Percentiles rank a stretch among this genome's conserved stretches.
Conservation (phyloP, 768 basidiomycete species). For the Tulasnella sp. region DNA sequence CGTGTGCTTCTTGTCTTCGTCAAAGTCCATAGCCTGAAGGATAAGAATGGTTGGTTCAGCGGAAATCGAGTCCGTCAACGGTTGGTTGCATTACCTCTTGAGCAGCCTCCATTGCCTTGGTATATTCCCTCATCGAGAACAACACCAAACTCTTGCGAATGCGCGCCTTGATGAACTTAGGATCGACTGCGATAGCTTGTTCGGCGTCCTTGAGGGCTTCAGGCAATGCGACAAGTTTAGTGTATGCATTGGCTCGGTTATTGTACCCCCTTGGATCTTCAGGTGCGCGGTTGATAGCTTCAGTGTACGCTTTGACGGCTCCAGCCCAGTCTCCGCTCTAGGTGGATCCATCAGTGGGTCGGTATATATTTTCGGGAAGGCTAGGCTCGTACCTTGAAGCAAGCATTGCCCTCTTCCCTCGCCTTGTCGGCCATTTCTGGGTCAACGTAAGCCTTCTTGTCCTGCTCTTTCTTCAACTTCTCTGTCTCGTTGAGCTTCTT, state of each 20-base stretch:
- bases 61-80: not conserved
- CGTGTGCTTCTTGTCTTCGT: constrained; percentile 76
- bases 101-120: constrained; percentile 76
- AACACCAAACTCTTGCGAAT: constrained; percentile 87
- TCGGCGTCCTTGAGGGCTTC: constrained; percentile 96
- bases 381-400: constrained; percentile 62
- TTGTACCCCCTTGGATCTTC: constrained; percentile 89
- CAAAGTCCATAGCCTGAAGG: constrained; percentile 58
- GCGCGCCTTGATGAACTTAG: constrained; percentile 90
- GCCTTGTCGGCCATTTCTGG: constrained; percentile 75
- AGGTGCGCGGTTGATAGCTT: constrained; percentile 95
- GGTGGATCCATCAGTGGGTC: not conserved
- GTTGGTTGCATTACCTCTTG: constrained; percentile 47
- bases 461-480: constrained; percentile 68
- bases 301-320: constrained; percentile 88
- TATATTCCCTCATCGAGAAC: constrained; percentile 85
- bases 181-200: constrained; percentile 87
- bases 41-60: not conserved
- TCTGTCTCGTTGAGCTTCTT: constrained; percentile 84
- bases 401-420: constrained; percentile 85
- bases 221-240: constrained; percentile 86
- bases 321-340: constrained; percentile 77
- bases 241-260: constrained; percentile 97
- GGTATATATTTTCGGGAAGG: not conserved
- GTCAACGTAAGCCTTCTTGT: constrained; percentile 80